phyloP scores from a whole-genome alignment of 805 yeast genomes.

The Groenewaldozyma tartarivorans region DNA sequence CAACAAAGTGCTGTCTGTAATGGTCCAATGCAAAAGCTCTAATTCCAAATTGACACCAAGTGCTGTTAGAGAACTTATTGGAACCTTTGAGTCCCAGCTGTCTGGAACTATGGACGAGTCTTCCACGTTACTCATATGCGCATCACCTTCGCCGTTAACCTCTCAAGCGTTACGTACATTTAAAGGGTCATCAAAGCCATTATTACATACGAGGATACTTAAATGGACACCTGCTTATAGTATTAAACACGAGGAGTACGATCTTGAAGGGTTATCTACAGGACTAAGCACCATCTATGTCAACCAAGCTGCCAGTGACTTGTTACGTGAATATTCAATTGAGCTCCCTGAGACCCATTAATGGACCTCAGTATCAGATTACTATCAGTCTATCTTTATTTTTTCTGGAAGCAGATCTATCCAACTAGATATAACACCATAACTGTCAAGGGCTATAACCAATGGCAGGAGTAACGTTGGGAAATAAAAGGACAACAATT shows the following conservation, averaged over 20 bases:
- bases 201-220: neutral
- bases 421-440: constrained; percentile 18
- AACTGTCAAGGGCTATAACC: constrained; percentile 40
- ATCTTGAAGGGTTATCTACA: neutral
- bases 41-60: neutral
- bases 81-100: neutral
- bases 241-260: neutral
- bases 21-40: neutral
- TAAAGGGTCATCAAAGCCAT: neutral
- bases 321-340: too few species aligned
- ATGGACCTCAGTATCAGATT: too few species aligned
- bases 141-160: neutral
- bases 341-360: too few species aligned
- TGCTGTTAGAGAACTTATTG: neutral
- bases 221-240: neutral
- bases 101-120: neutral
- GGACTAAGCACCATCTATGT: neutral
- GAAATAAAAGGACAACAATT: constrained; percentile 44
- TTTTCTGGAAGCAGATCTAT: constrained; percentile 4
- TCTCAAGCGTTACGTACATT: neutral
- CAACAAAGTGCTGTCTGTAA: neutral
- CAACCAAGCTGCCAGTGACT: neutral
- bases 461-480: constrained; percentile 69
- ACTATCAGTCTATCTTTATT: too few species aligned
- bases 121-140: neutral